Evolutionary conservation across 352 stramenopile species (phyloP).

Genomic region (Phytophthora multivora): DNA sequence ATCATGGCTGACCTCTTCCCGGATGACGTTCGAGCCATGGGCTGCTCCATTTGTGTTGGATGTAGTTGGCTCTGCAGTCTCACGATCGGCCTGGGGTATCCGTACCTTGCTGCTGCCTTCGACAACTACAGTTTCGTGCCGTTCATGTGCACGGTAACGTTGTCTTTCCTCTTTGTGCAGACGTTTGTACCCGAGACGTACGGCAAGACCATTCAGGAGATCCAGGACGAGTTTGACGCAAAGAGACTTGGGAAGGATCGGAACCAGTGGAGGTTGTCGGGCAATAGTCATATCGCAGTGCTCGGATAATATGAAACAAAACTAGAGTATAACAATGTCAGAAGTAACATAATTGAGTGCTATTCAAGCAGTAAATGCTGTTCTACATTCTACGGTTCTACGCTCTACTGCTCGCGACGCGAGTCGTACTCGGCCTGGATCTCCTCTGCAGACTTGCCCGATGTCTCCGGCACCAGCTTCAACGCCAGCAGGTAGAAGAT

Average conservation of each 20-base stretch:
- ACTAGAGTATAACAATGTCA: conserved; percentile 15
- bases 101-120: conserved; percentile 54
- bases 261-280: conserved; percentile 20
- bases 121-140: conserved; percentile 54
- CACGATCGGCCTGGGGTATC: conserved; percentile 54
- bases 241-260: conserved; percentile 5
- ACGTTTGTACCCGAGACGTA: conserved; percentile 60
- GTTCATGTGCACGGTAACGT: conserved; percentile 50
- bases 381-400: not conserved
- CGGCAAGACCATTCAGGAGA: conserved; percentile 69
- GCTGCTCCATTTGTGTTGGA: conserved; percentile 52
- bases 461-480: conserved; percentile 57
- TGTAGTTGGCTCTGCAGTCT: conserved; percentile 62
- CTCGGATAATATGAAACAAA: conserved; percentile 22
- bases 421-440: conserved; percentile 46
- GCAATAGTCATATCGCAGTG: conserved; percentile 29
- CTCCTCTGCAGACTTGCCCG: conserved; percentile 56
- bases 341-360: conserved; percentile 10
- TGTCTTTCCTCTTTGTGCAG: conserved; percentile 51
- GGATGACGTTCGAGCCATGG: conserved; percentile 53
- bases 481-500: conserved; percentile 48
- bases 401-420: conserved; percentile 24
- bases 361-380: too few relatives aligned
- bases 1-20: conserved; percentile 64
- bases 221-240: conserved; percentile 50